Evolutionary conservation across 179 eudicot species (phyloP).

Genomic region (Beta corolliflora): DNA sequence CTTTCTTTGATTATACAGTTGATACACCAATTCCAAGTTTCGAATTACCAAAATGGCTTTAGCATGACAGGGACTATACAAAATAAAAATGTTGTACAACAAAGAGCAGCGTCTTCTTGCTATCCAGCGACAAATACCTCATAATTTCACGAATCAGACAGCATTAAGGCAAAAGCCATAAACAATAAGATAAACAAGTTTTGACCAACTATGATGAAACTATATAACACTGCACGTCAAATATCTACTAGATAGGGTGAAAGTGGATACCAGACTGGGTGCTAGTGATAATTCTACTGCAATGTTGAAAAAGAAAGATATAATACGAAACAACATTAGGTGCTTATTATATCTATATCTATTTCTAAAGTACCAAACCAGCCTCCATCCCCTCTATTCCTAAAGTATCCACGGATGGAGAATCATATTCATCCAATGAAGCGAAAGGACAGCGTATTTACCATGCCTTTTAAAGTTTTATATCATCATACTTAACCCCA

Average conservation of each 20-base stretch:
- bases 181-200: background rate
- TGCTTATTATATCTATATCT: background rate
- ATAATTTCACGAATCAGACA: background rate
- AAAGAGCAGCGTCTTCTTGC: too few relatives aligned
- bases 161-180: background rate
- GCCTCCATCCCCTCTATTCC: background rate
- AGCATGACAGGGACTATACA: too few relatives aligned
- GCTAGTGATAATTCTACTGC: background rate
- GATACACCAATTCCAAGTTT: too few relatives aligned
- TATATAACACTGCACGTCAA: background rate
- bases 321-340: conserved; percentile 1
- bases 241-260: background rate
- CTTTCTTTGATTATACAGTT: background rate
- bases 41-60: too few relatives aligned
- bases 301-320: background rate
- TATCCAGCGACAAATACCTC: background rate
- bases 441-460: background rate
- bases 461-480: too few relatives aligned
- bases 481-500: too few relatives aligned
- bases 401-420: background rate
- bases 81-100: too few relatives aligned
- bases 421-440: background rate
- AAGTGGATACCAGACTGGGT: too few relatives aligned
- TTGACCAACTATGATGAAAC: background rate
- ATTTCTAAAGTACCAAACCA: background rate